Evolutionary conservation across 495 filamentous ascomycete genomes (phyloP).

Genomic region (Usnea hakonensis): DNA sequence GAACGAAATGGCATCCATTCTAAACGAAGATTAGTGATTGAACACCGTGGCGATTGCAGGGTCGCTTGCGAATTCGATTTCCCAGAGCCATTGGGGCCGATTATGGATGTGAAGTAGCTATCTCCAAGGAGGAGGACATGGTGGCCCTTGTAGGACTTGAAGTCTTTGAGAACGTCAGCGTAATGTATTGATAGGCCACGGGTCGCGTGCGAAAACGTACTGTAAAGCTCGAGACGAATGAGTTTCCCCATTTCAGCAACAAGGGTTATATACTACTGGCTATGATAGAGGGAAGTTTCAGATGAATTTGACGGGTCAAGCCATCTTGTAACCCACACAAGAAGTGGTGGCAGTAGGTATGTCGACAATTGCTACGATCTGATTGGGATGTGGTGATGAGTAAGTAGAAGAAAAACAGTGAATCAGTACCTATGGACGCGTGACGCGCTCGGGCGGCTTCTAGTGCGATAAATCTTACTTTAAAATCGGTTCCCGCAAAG

Average conservation of each 20-base stretch:
- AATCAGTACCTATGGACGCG: too few species aligned
- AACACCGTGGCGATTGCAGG: constrained; percentile 1
- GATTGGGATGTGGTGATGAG: too few species aligned
- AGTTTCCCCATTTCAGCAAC: constrained; percentile 68
- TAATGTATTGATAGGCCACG: neutral
- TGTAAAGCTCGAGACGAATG: constrained; percentile 87
- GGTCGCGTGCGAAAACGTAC: constrained; percentile 39
- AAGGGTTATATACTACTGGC: neutral
- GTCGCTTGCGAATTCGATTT: constrained; percentile 95
- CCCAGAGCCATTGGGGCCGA: constrained; percentile 97
- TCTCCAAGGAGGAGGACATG: constrained; percentile 93
- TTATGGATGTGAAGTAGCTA: constrained; percentile 98
- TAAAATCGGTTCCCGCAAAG: too few species aligned
- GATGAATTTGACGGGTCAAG: too few species aligned
- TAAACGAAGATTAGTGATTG: constrained; percentile 33
- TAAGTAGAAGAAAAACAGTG: too few species aligned
- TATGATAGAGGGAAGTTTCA: neutral
- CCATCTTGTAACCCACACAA: too few species aligned
- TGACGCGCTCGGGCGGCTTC: too few species aligned
- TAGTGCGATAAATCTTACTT: too few species aligned
- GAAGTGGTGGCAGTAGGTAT: too few species aligned
- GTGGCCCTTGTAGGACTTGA: constrained; percentile 98
- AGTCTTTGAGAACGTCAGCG: constrained; percentile 55
- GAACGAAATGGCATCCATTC: constrained; percentile 99
- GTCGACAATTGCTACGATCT: too few species aligned